Evolutionary conservation across 371 early-diverging fungal genomes (phyloP).

Genomic region (Mortierella sp.): DNA sequence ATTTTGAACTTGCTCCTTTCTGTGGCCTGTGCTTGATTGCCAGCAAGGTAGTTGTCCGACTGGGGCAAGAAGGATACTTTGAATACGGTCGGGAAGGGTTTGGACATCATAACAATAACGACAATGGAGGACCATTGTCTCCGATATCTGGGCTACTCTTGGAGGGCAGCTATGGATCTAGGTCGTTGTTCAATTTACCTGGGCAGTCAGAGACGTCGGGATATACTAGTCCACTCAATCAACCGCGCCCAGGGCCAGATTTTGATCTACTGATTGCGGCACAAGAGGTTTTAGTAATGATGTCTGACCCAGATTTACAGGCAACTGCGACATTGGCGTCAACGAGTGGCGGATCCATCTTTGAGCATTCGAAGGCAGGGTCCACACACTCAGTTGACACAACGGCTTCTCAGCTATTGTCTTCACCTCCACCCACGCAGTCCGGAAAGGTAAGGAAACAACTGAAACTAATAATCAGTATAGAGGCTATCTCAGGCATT

Average conservation of each 20-base stretch:
- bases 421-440: slow-evolving; percentile 23
- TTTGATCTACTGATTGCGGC: slow-evolving; percentile 46
- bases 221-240: slow-evolving; percentile 17
- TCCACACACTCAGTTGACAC: slow-evolving; percentile 33
- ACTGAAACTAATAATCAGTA: neutral
- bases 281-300: slow-evolving; percentile 47
- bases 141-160: slow-evolving; percentile 11
- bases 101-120: slow-evolving; percentile 22
- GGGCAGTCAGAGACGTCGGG: slow-evolving; percentile 5
- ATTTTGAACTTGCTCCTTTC: slow-evolving; percentile 60
- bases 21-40: slow-evolving; percentile 59
- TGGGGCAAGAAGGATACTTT: slow-evolving; percentile 57
- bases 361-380: slow-evolving; percentile 34
- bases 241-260: slow-evolving; percentile 39
- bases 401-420: neutral
- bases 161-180: neutral
- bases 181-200: slow-evolving; percentile 6
- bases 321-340: slow-evolving; percentile 13
- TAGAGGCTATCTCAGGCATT: neutral
- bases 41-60: slow-evolving; percentile 47
- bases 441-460: slow-evolving; percentile 28
- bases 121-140: slow-evolving; percentile 7
- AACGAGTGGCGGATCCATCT: slow-evolving; percentile 13
- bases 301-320: slow-evolving; percentile 24
- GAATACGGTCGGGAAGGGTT: slow-evolving; percentile 52